A percentile compares a stretch with the other conserved stretches of the same genome.
phyloP scores from a whole-genome alignment of 108 stramenopile species.

The Cyclostephanos invisitatus region DNA sequence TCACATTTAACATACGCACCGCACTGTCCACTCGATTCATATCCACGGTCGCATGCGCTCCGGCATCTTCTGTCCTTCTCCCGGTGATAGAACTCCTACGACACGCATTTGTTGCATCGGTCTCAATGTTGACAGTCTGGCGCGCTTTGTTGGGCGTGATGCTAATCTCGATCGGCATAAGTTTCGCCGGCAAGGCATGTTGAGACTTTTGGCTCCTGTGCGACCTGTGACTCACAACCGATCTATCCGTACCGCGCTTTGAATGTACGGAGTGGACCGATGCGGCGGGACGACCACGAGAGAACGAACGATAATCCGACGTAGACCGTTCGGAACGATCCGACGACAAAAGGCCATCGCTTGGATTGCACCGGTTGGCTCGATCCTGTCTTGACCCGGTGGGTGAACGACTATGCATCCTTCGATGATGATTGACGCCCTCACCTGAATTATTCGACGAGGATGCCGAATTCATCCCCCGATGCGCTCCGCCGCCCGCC shows the following conservation, averaged over 20 bases:
- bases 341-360: background rate
- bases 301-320: background rate
- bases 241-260: background rate
- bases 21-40: background rate
- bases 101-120: background rate
- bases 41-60: background rate
- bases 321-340: background rate
- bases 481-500: background rate
- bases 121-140: background rate
- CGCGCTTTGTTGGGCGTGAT: background rate
- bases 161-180: background rate
- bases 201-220: background rate
- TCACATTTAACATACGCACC: background rate
- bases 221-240: background rate
- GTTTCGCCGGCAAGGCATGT: background rate
- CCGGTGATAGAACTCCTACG: background rate
- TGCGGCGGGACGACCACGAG: background rate
- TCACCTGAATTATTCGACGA: too few relatives aligned
- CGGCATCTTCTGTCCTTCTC: background rate
- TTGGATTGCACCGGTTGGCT: background rate
- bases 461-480: too few relatives aligned
- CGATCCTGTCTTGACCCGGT: background rate
- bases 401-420: too few relatives aligned
- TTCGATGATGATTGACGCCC: too few relatives aligned
- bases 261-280: background rate